A percentile compares a stretch with the other conserved stretches of the same genome.
Evolutionary conservation across 495 filamentous ascomycete species (phyloP).

Genomic region (Xylaria flabelliformis): DNA sequence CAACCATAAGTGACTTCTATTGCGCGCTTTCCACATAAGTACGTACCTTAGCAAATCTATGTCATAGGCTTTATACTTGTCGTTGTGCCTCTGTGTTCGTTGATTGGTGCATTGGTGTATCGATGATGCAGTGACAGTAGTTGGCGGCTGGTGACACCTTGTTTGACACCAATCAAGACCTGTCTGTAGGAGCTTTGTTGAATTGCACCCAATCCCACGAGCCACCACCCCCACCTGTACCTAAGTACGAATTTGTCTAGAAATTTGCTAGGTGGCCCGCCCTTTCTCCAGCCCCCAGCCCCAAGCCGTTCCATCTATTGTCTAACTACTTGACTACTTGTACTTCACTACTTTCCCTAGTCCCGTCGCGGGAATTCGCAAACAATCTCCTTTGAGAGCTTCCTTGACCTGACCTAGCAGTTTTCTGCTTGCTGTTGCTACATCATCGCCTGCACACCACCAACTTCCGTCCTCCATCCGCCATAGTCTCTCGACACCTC

Average conservation of each 20-base stretch:
- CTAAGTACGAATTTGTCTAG: not conserved
- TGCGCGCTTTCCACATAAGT: not conserved
- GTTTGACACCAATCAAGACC: not conserved
- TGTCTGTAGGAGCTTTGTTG: not conserved
- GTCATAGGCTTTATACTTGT: not conserved
- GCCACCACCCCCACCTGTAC: not conserved
- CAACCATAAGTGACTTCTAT: slow-evolving; percentile 8
- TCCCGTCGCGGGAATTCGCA: slow-evolving; percentile 28
- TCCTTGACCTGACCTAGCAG: slow-evolving; percentile 6
- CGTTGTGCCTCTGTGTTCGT: not conserved
- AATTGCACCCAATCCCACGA: not conserved
- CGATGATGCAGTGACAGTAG: slow-evolving; percentile 4
- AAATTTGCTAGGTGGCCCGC: slow-evolving; percentile 17
- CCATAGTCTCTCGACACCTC: not conserved
- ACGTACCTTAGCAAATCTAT: slow-evolving; percentile 1
- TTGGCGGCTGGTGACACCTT: not conserved
- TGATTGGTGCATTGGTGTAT: slow-evolving; percentile 14
- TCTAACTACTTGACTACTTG: slow-evolving; percentile 8
- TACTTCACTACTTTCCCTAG: slow-evolving; percentile 1
- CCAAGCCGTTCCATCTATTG: slow-evolving; percentile 1
- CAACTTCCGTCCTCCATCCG: not conserved
- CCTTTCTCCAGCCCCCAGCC: not conserved
- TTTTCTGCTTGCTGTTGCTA: not conserved
- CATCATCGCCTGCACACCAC: slow-evolving; percentile 16
- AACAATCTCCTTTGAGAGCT: slow-evolving; percentile 28